Conservation (phyloP, 495 filamentous ascomycete species). For the Aspergillus ostianus region DNA sequence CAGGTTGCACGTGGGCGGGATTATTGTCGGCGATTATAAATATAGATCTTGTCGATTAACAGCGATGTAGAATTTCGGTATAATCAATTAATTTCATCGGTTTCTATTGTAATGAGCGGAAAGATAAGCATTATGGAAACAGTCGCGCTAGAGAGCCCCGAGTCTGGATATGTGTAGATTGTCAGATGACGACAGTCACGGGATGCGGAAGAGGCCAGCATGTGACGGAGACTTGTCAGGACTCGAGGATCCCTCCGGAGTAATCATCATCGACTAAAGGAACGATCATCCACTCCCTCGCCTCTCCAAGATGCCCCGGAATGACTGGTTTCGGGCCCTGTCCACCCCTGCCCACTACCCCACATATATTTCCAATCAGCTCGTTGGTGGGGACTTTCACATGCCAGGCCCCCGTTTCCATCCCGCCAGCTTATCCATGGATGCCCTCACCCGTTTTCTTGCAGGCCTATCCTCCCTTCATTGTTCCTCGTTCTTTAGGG, state of each 20-base stretch:
- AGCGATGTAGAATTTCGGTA: too few species aligned
- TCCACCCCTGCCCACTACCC: background rate
- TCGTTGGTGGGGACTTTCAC: slow-evolving; percentile 29
- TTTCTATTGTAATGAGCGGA: too few species aligned
- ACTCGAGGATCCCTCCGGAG: background rate
- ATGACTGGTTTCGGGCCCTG: background rate
- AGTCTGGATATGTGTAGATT: background rate
- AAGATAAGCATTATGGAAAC: too few species aligned
- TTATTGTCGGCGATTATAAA: slow-evolving; percentile 59
- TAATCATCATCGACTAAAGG: background rate
- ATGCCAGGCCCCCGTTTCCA: slow-evolving; percentile 24
- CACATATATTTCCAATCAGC: slow-evolving; percentile 2
- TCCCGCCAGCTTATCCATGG: slow-evolving; percentile 19
- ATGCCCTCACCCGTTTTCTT: background rate
- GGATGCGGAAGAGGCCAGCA: background rate
- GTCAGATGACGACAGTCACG: background rate
- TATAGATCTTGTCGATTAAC: too few species aligned
- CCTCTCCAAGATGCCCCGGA: background rate
- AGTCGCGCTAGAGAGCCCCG: too few species aligned
- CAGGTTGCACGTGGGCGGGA: slow-evolving; percentile 75
- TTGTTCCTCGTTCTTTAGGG: background rate
- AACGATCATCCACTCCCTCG: background rate
- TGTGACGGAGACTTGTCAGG: background rate
- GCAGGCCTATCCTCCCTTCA: background rate
- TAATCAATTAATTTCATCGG: background rate